Evolutionary conservation across 495 filamentous ascomycete species (phyloP).

Genomic region (Penicillium coprophilum): DNA sequence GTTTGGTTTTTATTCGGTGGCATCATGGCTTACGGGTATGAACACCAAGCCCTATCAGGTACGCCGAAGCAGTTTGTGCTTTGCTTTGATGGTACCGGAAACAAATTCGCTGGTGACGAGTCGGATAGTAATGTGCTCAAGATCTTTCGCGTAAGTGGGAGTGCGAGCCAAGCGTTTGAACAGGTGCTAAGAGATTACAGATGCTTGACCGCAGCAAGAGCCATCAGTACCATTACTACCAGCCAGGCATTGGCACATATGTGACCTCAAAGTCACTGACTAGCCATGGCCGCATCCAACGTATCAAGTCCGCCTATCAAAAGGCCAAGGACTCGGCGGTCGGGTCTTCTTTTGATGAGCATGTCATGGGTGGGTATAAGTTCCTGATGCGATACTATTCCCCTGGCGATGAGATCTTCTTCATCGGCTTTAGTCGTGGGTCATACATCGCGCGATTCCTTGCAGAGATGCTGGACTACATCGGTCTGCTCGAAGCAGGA

Average conservation of each 20-base stretch:
- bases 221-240: conserved; percentile 44
- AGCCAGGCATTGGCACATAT: conserved; percentile 84
- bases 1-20: neutral
- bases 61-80: conserved; percentile 63
- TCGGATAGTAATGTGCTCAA: conserved; percentile 88
- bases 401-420: conserved; percentile 73
- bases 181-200: conserved; percentile 18
- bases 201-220: conserved; percentile 58
- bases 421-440: conserved; percentile 84
- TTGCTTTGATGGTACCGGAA: conserved; percentile 89
- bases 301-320: conserved; percentile 70
- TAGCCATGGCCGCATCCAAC: conserved; percentile 61
- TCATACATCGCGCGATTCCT: conserved; percentile 87
- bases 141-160: conserved; percentile 60
- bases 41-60: conserved; percentile 15
- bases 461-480: conserved; percentile 82
- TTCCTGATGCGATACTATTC: conserved; percentile 87
- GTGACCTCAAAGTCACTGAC: conserved; percentile 65
- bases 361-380: conserved; percentile 82
- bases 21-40: conserved; percentile 18
- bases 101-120: conserved; percentile 79
- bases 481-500: conserved; percentile 76
- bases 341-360: conserved; percentile 78
- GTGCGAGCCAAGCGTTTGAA: conserved; percentile 1
- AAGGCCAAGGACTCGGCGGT: conserved; percentile 86